Evolutionary conservation across 2,329 filamentous ascomycete species (phyloP).

Genomic region (Diaporthe citri): DNA sequence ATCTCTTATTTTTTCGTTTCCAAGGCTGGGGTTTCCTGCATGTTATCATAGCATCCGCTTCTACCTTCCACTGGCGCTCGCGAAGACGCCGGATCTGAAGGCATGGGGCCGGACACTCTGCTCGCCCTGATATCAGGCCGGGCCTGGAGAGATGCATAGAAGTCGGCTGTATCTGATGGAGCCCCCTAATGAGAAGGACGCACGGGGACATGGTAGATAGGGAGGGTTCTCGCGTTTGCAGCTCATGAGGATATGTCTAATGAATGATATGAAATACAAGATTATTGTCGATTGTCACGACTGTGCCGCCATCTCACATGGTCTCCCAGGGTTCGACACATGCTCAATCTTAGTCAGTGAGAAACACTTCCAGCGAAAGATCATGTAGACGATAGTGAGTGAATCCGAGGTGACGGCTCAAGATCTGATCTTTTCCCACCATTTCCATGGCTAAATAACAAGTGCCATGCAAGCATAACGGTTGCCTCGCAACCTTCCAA

Average conservation of each 20-base stretch:
- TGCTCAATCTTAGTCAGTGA: too few species aligned
- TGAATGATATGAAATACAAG: conserved; percentile 36
- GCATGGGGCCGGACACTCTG: conserved; percentile 16
- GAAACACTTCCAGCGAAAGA: too few species aligned
- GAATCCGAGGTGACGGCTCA: too few species aligned
- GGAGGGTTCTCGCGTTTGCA: conserved; percentile 31
- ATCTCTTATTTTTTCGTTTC: conserved; percentile 26
- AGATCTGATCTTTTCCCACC: too few species aligned
- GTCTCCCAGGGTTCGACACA: neutral
- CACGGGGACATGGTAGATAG: conserved; percentile 2
- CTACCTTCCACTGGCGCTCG: neutral
- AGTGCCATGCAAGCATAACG: neutral
- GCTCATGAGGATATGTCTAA: conserved; percentile 37
- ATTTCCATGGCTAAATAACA: neutral
- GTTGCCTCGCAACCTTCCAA: neutral
- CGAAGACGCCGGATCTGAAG: neutral
- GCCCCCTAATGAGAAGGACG: conserved; percentile 19
- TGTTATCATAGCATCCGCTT: conserved; percentile 7
- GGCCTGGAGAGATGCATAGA: conserved; percentile 8
- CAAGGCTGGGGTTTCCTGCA: conserved; percentile 3
- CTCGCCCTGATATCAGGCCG: neutral
- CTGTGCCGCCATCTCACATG: neutral
- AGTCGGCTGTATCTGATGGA: conserved; percentile 24
- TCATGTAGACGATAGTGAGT: too few species aligned
- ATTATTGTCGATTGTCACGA: neutral